Conservation (phyloP, 2,329 filamentous ascomycete genomes). For the Orbilia oligospora region DNA sequence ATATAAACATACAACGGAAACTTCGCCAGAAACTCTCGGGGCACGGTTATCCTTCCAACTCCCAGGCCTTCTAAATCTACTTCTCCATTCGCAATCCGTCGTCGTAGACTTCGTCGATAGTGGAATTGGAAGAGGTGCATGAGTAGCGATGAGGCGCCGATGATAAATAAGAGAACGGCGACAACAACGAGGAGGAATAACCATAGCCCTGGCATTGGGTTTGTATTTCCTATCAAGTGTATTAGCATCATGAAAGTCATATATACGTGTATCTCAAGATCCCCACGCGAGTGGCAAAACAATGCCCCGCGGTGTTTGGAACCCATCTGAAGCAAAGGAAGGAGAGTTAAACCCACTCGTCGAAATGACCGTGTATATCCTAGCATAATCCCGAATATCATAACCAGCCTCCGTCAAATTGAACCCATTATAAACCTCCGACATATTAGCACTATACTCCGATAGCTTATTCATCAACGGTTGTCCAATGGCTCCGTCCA, state of each 20-base stretch:
- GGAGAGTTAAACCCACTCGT: conserved; percentile 70
- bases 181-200: conserved; percentile 81
- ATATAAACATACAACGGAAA: conserved; percentile 86
- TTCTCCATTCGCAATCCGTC: conserved; percentile 81
- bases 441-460: conserved; percentile 82
- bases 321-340: conserved; percentile 22
- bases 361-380: conserved; percentile 65
- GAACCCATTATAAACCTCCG: conserved; percentile 73
- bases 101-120: conserved; percentile 77
- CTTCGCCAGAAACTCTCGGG: conserved; percentile 77
- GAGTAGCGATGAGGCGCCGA: conserved; percentile 76
- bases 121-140: conserved; percentile 85
- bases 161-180: conserved; percentile 78
- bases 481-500: conserved; percentile 77
- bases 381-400: conserved; percentile 67
- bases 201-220: conserved; percentile 81
- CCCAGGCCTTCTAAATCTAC: conserved; percentile 89
- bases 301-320: not conserved
- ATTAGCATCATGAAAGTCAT: conserved; percentile 43
- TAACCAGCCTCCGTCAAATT: conserved; percentile 72
- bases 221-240: conserved; percentile 69
- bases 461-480: conserved; percentile 80
- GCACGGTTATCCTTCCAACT: conserved; percentile 85
- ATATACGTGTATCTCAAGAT: not conserved
- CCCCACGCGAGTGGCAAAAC: conserved; percentile 10